Evolutionary conservation across 2,329 filamentous ascomycete genomes (phyloP).

Genomic region (Coniella vitis): DNA sequence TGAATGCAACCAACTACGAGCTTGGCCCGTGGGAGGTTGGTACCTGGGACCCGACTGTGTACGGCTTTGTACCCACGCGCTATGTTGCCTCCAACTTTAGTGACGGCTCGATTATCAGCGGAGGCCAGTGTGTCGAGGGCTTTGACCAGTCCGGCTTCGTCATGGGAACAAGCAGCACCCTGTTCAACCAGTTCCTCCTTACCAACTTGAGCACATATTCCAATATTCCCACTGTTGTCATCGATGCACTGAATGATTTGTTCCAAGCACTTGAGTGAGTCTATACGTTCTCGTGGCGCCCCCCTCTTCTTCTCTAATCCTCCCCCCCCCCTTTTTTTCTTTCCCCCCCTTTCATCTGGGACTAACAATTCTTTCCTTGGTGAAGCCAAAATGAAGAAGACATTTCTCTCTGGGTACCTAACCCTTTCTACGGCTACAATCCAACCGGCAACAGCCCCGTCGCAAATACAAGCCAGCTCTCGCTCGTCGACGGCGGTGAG

Average conservation of each 20-base stretch:
- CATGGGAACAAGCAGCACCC: slow-evolving; percentile 77
- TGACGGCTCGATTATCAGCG: slow-evolving; percentile 45
- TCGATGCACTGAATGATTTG: slow-evolving; percentile 43
- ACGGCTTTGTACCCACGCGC: slow-evolving; percentile 51
- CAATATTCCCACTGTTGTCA: slow-evolving; percentile 42
- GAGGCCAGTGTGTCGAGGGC: slow-evolving; percentile 62
- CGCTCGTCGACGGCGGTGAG: slow-evolving; percentile 44
- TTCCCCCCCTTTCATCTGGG: not conserved
- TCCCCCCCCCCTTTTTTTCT: too few species aligned
- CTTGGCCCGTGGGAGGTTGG: slow-evolving; percentile 62
- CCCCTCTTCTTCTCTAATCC: not conserved
- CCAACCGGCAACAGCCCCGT: slow-evolving; percentile 28
- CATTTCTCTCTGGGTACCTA: slow-evolving; percentile 48
- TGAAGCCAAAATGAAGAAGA: slow-evolving; percentile 42
- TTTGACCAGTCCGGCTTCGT: slow-evolving; percentile 79
- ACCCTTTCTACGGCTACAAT: slow-evolving; percentile 53
- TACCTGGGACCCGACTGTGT: slow-evolving; percentile 52
- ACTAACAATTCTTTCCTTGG: too few species aligned
- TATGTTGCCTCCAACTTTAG: slow-evolving; percentile 55
- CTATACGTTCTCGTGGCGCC: not conserved
- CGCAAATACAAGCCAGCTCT: slow-evolving; percentile 30
- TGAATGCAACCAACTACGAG: slow-evolving; percentile 58
- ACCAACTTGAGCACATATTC: slow-evolving; percentile 45
- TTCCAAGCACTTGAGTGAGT: slow-evolving; percentile 41
- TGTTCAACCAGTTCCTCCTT: slow-evolving; percentile 76